Evolutionary conservation across 306 rosid genomes (phyloP).

Genomic region (Vachellia pachyceras): DNA sequence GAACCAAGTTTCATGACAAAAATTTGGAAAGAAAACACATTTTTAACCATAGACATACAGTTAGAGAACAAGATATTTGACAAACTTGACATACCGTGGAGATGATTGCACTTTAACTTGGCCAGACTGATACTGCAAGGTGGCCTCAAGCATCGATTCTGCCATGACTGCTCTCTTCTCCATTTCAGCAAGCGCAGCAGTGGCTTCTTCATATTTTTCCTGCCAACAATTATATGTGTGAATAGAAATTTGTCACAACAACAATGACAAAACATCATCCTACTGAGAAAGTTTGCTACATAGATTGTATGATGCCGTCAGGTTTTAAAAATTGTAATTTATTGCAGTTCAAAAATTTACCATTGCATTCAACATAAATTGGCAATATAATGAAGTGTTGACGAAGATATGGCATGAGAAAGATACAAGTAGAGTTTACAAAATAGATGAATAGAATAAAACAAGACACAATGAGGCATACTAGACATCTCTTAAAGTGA

Average conservation of each 20-base stretch:
- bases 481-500: too few relatives aligned
- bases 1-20: background rate
- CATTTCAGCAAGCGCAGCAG: conserved; percentile 80
- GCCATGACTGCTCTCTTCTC: conserved; percentile 99
- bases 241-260: conserved; percentile 12
- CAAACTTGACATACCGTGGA: conserved; percentile 63
- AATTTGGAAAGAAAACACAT: background rate
- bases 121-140: conserved; percentile 96
- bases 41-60: background rate
- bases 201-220: conserved; percentile 96
- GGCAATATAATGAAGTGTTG: conserved; percentile 15
- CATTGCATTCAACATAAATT: conserved; percentile 20
- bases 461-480: too few relatives aligned
- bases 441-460: background rate
- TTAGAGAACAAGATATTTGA: conserved; percentile 3
- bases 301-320: background rate
- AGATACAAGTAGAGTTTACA: conserved; percentile 9
- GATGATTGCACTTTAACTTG: conserved; percentile 87
- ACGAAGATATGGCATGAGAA: background rate
- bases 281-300: background rate
- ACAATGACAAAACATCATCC: background rate
- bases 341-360: conserved; percentile 23
- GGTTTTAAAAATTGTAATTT: background rate
- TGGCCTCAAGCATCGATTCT: conserved; percentile 97
- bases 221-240: conserved; percentile 45